Conservation (phyloP, 2,329 filamentous ascomycete genomes). For the Fusarium incarnatum region DNA sequence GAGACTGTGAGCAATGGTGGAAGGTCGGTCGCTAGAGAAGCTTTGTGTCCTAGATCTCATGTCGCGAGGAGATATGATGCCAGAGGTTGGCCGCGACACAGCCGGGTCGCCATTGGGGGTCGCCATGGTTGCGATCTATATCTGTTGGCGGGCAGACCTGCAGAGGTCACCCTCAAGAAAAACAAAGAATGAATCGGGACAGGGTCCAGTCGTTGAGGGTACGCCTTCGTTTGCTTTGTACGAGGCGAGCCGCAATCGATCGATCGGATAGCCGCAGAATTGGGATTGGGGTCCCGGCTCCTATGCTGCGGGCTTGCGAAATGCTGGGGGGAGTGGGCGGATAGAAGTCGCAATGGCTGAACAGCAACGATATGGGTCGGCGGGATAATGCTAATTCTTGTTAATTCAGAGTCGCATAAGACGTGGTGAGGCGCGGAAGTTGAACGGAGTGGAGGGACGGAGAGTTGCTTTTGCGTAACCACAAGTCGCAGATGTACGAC, state of each 20-base stretch:
- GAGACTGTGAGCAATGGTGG: constrained; percentile 67
- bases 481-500: constrained; percentile 39
- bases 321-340: constrained; percentile 17
- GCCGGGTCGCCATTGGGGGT: constrained; percentile 43
- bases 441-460: constrained; percentile 37
- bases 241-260: constrained; percentile 34
- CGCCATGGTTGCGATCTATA: constrained; percentile 46
- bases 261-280: constrained; percentile 31
- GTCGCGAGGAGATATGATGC: constrained; percentile 50
- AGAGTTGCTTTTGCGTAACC: constrained; percentile 44
- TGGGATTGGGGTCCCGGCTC: constrained; percentile 28
- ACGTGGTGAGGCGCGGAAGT: constrained; percentile 32
- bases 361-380: constrained; percentile 18
- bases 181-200: constrained; percentile 21
- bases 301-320: constrained; percentile 26
- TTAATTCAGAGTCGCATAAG: constrained; percentile 39
- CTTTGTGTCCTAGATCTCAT: constrained; percentile 68
- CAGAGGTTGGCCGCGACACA: constrained; percentile 52
- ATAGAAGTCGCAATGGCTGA: constrained; percentile 33
- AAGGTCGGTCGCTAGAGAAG: constrained; percentile 78
- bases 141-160: constrained; percentile 40
- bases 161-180: constrained; percentile 33
- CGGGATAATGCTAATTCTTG: constrained; percentile 39
- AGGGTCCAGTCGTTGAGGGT: constrained; percentile 28
- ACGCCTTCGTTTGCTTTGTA: constrained; percentile 35